Conservation (phyloP, 345 rosid species). For the Eucalyptus sideroxylon region DNA sequence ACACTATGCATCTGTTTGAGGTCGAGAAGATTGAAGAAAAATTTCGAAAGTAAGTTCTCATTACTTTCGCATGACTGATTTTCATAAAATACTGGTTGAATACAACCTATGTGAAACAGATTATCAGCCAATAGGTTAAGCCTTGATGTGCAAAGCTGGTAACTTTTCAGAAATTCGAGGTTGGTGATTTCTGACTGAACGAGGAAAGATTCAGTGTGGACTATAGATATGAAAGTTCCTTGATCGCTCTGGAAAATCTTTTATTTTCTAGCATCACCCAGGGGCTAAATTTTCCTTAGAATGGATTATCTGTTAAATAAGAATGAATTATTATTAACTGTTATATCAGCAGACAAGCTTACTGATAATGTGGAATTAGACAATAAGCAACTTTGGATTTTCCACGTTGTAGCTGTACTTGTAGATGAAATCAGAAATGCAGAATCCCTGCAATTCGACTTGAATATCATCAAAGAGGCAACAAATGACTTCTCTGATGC, state of each 20-base stretch:
- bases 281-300: neutral
- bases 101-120: neutral
- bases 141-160: neutral
- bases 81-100: neutral
- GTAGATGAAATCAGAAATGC: neutral
- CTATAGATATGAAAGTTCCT: neutral
- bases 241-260: neutral
- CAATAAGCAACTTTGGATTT: neutral
- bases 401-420: neutral
- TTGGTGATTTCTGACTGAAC: neutral
- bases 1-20: neutral
- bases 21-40: neutral
- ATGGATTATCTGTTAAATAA: neutral
- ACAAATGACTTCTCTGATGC: constrained; percentile 6
- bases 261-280: neutral
- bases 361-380: neutral
- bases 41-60: neutral
- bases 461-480: constrained; percentile 1
- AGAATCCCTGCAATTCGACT: neutral
- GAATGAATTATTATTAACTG: neutral
- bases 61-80: neutral
- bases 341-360: neutral
- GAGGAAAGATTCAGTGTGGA: neutral
- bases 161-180: neutral
- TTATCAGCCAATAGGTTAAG: neutral